Evolutionary conservation across 371 early-diverging fungal genomes (phyloP).

Genomic region (Zychaea mexicana): DNA sequence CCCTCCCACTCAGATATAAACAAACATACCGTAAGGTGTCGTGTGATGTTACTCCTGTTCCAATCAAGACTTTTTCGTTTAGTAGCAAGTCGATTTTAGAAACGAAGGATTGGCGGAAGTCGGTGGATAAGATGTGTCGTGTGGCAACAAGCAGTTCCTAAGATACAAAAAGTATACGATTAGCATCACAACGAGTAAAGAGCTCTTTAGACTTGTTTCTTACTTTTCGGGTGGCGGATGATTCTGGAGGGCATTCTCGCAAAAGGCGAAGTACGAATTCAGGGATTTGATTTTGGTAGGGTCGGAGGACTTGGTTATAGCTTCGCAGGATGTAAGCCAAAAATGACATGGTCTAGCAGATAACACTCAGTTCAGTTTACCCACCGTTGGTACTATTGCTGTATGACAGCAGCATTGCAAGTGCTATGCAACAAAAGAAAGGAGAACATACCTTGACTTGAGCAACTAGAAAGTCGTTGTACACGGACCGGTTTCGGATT

Average conservation of each 20-base stretch:
- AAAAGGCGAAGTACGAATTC: constrained; percentile 86
- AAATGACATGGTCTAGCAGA: constrained; percentile 88
- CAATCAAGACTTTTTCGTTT: constrained; percentile 90
- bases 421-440: background rate
- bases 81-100: constrained; percentile 86
- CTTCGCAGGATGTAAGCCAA: constrained; percentile 91
- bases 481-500: constrained; percentile 73
- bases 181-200: background rate
- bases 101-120: constrained; percentile 86
- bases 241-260: constrained; percentile 93
- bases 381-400: background rate
- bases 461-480: constrained; percentile 83
- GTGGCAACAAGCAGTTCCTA: constrained; percentile 94
- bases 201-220: background rate
- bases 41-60: constrained; percentile 90
- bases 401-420: too few relatives aligned
- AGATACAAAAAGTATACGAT: too few relatives aligned
- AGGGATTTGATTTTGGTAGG: constrained; percentile 83
- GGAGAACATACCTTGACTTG: constrained; percentile 79
- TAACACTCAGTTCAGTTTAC: background rate
- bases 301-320: constrained; percentile 69
- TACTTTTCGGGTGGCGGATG: constrained; percentile 89
- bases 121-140: constrained; percentile 92
- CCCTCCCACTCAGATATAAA: background rate
- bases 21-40: constrained; percentile 77